Conservation (phyloP, 1,284 basidiomycete species). For the Agroathelia rolfsii region DNA sequence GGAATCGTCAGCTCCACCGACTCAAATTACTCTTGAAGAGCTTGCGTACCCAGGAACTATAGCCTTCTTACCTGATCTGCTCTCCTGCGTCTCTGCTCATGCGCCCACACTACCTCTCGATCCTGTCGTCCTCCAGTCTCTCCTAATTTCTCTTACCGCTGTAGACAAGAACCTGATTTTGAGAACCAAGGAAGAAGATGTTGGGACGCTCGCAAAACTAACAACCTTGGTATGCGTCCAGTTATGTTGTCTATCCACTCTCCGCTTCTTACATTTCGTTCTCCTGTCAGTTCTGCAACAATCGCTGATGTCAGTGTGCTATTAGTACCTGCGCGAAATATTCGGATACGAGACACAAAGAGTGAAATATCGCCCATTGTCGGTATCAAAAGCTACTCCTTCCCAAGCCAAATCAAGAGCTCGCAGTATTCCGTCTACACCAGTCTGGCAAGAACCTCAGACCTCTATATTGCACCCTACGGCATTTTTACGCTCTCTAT, state of each 20-base stretch:
- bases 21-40: constrained; percentile 6
- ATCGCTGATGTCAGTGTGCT: constrained; percentile 6
- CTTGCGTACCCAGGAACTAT: constrained; percentile 33
- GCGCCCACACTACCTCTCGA: constrained; percentile 44
- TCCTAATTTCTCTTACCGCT: constrained; percentile 54
- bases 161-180: constrained; percentile 53
- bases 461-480: no score
- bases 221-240: constrained; percentile 40
- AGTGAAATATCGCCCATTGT: constrained; percentile 5
- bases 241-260: constrained; percentile 1
- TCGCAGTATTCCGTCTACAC: no score
- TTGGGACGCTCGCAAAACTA: constrained; percentile 42
- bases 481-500: no score
- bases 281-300: constrained; percentile 3
- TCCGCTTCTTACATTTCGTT: constrained; percentile 1
- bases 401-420: no score
- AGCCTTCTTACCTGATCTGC: constrained; percentile 41
- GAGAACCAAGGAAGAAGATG: constrained; percentile 50
- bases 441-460: no score
- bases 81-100: constrained; percentile 33
- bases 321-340: no score
- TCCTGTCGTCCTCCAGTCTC: constrained; percentile 50
- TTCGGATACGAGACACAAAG: no score
- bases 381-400: no score
- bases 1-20: no score